Evolutionary conservation across 2,329 filamentous ascomycete genomes (phyloP), one percentile per base, ranked within the genome.

Genomic region (Aspergillus sp.): DNA sequence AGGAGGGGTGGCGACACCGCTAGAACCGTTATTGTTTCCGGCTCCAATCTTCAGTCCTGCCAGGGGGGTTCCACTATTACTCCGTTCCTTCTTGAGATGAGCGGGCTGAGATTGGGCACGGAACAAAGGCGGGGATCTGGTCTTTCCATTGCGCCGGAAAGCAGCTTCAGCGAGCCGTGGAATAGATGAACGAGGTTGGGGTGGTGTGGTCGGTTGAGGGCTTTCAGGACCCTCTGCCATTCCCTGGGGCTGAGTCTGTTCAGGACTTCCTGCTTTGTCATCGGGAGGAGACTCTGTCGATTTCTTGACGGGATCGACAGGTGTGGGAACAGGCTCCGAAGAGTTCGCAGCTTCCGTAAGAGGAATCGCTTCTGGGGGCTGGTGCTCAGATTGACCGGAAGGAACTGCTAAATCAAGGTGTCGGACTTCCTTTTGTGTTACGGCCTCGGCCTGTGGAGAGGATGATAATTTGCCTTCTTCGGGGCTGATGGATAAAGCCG

Each of bases 371-470:
- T 43, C 45, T 13, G 50, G 42, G 4, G 49, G 45, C 12, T 44
- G 37, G 12, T 51, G 44, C 35, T 61, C 58, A n/a, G 58, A 50
- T 28, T 63, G 51, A 37, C 46, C 48, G 26, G 58, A 48, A 35
- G 64, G 52, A 33, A 81, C 64, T 13, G 78, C 79, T 37, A 84
- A 70, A 60, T 85, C 81, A 7, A 85, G 68, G 61, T 83, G 81
- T 35, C 76, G 76, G 12, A 83, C 73, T 44, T 77, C 75, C 39
- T 82, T 73, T 33, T 74, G 69, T 37, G 76, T 43, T 27, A 56
- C 55, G 33, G 55, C 49, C 40, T 59, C 55, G 31, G 51, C 47
- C 33, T 54, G 57, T 5, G 57, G 49, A 28, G 54, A 48, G 3
- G 47, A 46, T n/a, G 53, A 43, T 10, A 40, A 42, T 32, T 45